phyloP scores from a whole-genome alignment of 768 basidiomycete genomes.

The Boletellus ananas region DNA sequence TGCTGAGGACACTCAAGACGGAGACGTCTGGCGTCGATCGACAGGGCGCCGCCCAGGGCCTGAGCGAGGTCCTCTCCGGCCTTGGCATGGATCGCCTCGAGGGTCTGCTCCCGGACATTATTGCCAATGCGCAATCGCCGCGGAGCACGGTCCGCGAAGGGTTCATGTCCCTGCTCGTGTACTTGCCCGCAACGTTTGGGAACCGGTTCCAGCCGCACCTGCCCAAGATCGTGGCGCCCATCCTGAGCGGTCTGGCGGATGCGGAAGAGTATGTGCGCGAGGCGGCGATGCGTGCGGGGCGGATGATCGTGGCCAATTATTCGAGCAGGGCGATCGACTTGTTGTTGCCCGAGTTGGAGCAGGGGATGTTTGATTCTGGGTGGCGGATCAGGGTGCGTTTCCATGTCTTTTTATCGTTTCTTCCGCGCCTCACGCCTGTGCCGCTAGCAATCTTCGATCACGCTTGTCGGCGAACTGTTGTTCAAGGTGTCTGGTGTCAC shows the following conservation, averaged over 20 bases:
- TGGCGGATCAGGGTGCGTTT: slow-evolving; percentile 88
- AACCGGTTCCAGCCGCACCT: slow-evolving; percentile 95
- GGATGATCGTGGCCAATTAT: slow-evolving; percentile 97
- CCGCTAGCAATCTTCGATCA: slow-evolving; percentile 85
- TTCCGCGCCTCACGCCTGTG: neutral
- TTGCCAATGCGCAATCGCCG: slow-evolving; percentile 86
- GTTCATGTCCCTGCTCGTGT: slow-evolving; percentile 97
- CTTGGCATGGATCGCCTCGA: slow-evolving; percentile 98
- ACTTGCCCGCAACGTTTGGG: slow-evolving; percentile 93
- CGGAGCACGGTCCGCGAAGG: slow-evolving; percentile 92
- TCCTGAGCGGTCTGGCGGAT: slow-evolving; percentile 88
- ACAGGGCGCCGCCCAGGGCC: slow-evolving; percentile 96
- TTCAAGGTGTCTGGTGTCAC: slow-evolving; percentile 98
- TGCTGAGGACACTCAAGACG: slow-evolving; percentile 83
- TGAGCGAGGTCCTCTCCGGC: slow-evolving; percentile 91
- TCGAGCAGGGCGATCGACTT: slow-evolving; percentile 89
- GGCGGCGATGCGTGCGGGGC: slow-evolving; percentile 96
- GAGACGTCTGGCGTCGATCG: slow-evolving; percentile 95
- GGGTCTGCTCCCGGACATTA: slow-evolving; percentile 88
- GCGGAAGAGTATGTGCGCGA: slow-evolving; percentile 94
- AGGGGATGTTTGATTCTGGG: slow-evolving; percentile 88
- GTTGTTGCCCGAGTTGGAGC: slow-evolving; percentile 89
- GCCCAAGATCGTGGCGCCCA: slow-evolving; percentile 89
- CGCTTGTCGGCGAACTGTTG: slow-evolving; percentile 89
- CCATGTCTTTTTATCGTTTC: too few species aligned